Base-by-base conservation (phyloP, 2,329 filamentous ascomycete species). In the Penicillium griseofulvum region DNA sequence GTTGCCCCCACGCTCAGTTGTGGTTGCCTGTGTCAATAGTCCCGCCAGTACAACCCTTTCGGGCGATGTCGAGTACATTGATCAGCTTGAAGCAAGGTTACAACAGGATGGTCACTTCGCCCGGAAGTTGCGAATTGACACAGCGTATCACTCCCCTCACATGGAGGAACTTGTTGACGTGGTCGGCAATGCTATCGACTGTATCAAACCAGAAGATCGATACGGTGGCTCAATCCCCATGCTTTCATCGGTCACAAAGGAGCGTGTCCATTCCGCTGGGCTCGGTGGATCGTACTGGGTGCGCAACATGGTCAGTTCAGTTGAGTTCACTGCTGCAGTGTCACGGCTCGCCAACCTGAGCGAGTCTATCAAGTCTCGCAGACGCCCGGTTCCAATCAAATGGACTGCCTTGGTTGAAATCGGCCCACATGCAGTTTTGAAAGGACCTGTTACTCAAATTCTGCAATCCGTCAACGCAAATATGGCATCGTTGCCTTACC, bases 11-110 rank as follows among this genome's bases (percentile, higher is more conserved):
- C 41, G 53, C 5, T 57, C 59, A 11, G 53, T 55, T 11, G 64
- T 47, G 8, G 57, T 70, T 14, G 68, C 61, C 10, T 71, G 81
- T 60, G 76, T 80, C 59, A 84, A 84, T 69, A 81, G 79, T 24
- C 80, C 81, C 1, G 71, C 71, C 0, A 83, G 78, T 19, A 68
- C 81, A 5, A 84, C 82, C 0, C 73, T 82, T 0, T 83, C 81
- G 0, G 81, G 82, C 12, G 78, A 82, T 44, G 71, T 76, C 42
- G 67, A 71, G 1, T 75, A 72, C 2, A 71, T 84, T 10, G 74
- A 79, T 16, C 72, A 80, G 43, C 69, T 73, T 33, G 74, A 76
- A 26, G 68, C 72, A 26, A 62, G 76, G 2, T 78, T 84, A 59
- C 77, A 78, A 55, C 41, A 49, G 5, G 56, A 65, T 31, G 50